phyloP scores from a whole-genome alignment of 1,139 yeast genomes.

The Pichiaceae sp. region DNA sequence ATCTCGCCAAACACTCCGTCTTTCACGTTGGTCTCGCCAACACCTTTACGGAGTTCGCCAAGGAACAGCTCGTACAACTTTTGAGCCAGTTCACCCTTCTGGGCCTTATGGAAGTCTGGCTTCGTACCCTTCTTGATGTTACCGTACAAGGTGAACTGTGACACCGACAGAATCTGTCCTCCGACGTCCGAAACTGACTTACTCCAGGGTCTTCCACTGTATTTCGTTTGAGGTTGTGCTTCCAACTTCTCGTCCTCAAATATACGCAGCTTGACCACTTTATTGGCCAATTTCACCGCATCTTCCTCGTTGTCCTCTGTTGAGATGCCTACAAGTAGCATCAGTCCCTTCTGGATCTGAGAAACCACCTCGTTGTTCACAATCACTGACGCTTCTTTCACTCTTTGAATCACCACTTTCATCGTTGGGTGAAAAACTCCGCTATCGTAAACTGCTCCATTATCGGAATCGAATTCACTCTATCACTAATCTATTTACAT shows the following conservation, averaged over 20 bases:
- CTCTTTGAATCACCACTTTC: conserved; percentile 87
- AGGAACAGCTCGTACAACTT: conserved; percentile 61
- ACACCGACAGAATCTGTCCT: conserved; percentile 62
- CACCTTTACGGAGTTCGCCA: conserved; percentile 33
- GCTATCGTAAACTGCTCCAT: not conserved
- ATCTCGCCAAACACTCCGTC: conserved; percentile 94
- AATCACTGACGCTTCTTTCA: conserved; percentile 76
- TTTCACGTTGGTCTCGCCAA: conserved; percentile 58
- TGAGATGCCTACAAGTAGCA: conserved; percentile 79
- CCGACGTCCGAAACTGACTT: conserved; percentile 39
- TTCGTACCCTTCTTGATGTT: conserved; percentile 82
- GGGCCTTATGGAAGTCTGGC: conserved; percentile 90
- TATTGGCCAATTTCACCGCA: conserved; percentile 58
- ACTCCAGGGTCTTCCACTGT: conserved; percentile 53
- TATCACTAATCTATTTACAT: too few relatives aligned
- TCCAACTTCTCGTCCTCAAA: conserved; percentile 54
- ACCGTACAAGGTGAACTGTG: conserved; percentile 86
- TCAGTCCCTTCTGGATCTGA: conserved; percentile 62
- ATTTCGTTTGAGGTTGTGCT: conserved; percentile 25
- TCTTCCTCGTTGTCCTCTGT: conserved; percentile 70
- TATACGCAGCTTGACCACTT: conserved; percentile 53
- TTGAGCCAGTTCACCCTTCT: conserved; percentile 67
- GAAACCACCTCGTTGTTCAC: conserved; percentile 69
- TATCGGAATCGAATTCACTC: not conserved
- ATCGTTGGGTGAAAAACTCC: conserved; percentile 34